Evolutionary conservation across 495 filamentous ascomycete genomes (phyloP).

Genomic region (Halenospora varia): DNA sequence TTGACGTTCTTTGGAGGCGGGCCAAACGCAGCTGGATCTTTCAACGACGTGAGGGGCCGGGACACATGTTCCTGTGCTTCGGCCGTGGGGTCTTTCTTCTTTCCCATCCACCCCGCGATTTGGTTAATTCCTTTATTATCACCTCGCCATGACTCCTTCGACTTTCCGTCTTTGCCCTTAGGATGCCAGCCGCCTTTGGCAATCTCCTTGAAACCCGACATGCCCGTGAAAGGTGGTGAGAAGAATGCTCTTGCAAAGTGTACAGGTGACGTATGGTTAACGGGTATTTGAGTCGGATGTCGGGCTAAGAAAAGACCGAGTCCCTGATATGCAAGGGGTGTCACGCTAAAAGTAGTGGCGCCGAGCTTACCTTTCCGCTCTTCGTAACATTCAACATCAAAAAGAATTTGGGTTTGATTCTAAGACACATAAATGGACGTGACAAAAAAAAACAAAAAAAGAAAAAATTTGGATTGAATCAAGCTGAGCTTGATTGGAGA

Average conservation of each 20-base stretch:
- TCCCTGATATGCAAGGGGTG: no score
- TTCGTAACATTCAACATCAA: no score
- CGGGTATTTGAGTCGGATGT: no score
- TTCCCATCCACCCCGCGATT: conserved; percentile 54
- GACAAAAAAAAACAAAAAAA: no score
- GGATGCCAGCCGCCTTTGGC: conserved; percentile 59
- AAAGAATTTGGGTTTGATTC: no score
- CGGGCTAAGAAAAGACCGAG: no score
- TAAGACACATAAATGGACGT: no score
- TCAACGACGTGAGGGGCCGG: conserved; percentile 68
- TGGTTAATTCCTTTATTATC: conserved; percentile 59
- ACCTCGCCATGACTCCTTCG: conserved; percentile 52
- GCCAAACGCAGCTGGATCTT: conserved; percentile 79
- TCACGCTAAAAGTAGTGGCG: no score
- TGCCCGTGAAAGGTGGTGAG: background rate
- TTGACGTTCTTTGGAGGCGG: conserved; percentile 75
- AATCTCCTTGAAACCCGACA: conserved; percentile 36
- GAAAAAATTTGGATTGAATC: no score
- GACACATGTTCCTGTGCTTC: conserved; percentile 31
- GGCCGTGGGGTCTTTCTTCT: conserved; percentile 40
- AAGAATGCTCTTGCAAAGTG: background rate
- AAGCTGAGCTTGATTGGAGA: background rate
- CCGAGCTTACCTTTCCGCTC: no score
- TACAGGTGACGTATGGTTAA: background rate
- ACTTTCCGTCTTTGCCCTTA: conserved; percentile 46